Percentiles rank a stretch among this genome's conserved stretches.
These are phyloP conservation scores for Wickerhamomyces ciferrii DNA, from an alignment of 805 yeast genomes.

Conservation along the genomic window DNA sequence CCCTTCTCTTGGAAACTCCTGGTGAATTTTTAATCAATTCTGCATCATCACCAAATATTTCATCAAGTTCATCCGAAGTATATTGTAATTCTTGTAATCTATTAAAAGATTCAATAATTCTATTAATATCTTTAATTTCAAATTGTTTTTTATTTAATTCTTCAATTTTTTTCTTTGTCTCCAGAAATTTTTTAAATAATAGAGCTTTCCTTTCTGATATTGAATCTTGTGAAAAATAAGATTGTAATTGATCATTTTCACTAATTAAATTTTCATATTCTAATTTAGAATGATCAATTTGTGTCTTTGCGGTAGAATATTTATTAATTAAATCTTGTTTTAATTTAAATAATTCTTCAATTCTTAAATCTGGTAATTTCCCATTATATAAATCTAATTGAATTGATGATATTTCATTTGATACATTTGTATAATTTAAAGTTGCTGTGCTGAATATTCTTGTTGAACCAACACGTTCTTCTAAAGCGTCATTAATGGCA, in stretches of 20 bases:
- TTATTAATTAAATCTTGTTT: conserved; percentile 4
- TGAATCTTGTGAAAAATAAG: conserved; percentile 3
- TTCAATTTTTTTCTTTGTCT: conserved; percentile 9
- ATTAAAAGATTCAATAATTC: conserved; percentile 5
- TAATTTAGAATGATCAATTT: conserved; percentile 9
- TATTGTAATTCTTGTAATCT: neutral
- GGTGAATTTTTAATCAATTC: conserved; percentile 2
- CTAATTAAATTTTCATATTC: conserved; percentile 1
- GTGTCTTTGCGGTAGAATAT: conserved; percentile 4
- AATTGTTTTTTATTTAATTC: conserved; percentile 9
- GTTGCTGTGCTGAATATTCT: conserved; percentile 1
- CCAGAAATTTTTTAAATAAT: conserved; percentile 6
- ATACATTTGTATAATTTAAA: neutral
- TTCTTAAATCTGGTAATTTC: neutral
- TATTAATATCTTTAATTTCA: conserved; percentile 14
- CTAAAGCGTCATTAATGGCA: neutral
- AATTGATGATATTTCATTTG: neutral
- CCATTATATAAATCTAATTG: neutral
- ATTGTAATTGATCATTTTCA: conserved; percentile 3
- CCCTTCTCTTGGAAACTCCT: neutral
- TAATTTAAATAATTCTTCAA: conserved; percentile 3
- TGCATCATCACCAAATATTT: conserved; percentile 9
- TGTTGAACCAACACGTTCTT: conserved; percentile 1
- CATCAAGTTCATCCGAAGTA: conserved; percentile 10
- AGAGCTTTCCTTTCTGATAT: conserved; percentile 5